Percentiles rank a stretch among this genome's conserved stretches.
Evolutionary conservation across 306 rosid species (phyloP).

Genomic region (Corylus avellana): DNA sequence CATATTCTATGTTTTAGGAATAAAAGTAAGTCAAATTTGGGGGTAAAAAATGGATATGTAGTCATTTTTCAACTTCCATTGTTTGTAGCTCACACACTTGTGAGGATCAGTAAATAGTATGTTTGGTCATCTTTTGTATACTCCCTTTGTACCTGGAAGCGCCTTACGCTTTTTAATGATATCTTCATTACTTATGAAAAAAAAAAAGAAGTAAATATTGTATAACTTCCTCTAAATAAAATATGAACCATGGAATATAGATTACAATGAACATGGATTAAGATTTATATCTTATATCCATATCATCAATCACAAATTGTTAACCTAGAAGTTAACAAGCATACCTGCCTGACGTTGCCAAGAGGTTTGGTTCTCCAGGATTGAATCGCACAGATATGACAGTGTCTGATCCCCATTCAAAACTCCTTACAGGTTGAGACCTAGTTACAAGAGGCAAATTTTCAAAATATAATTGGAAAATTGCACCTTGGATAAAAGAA

Average conservation of each 20-base stretch:
- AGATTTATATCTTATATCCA: not conserved
- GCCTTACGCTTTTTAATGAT: too few relatives aligned
- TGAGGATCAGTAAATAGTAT: not conserved
- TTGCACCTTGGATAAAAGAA: constrained; percentile 9
- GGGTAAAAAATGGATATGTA: not conserved
- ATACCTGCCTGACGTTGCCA: constrained; percentile 85
- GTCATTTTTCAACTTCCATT: not conserved
- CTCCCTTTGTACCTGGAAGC: too few relatives aligned
- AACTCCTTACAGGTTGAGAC: constrained; percentile 76
- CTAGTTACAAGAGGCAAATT: constrained; percentile 37
- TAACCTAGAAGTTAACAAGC: constrained; percentile 12
- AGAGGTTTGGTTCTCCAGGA: constrained; percentile 77
- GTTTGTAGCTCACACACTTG: not conserved
- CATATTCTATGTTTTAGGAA: not conserved
- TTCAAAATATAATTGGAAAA: constrained; percentile 3
- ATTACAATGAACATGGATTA: not conserved
- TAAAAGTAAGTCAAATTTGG: not conserved
- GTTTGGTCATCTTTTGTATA: too few relatives aligned
- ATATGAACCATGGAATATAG: not conserved
- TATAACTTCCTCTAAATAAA: not conserved
- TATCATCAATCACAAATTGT: not conserved
- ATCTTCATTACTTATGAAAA: too few relatives aligned
- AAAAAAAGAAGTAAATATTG: not conserved
- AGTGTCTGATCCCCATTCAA: constrained; percentile 77
- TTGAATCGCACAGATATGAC: constrained; percentile 76